These are phyloP conservation scores for Fusarium sp. DNA, from an alignment of 2,329 filamentous ascomycete species.

Conservation along the genomic window DNA sequence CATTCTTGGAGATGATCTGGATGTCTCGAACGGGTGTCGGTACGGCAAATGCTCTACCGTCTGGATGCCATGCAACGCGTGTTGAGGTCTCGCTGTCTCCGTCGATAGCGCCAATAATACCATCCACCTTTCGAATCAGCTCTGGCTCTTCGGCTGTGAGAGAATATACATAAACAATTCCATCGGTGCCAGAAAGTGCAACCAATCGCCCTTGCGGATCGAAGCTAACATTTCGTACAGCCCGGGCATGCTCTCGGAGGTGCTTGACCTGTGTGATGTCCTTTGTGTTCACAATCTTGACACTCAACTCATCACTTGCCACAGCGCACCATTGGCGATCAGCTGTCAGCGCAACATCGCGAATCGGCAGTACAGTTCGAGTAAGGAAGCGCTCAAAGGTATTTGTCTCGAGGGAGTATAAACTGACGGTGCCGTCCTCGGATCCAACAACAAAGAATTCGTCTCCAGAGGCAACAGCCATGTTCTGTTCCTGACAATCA, in stretches of 20 bases:
- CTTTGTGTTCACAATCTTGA: conserved; percentile 86
- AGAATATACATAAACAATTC: conserved; percentile 90
- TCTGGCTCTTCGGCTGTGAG: conserved; percentile 81
- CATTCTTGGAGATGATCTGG: conserved; percentile 85
- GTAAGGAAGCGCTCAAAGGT: conserved; percentile 83
- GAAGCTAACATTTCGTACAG: conserved; percentile 92
- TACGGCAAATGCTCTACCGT: conserved; percentile 89
- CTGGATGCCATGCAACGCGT: conserved; percentile 88
- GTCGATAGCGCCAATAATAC: conserved; percentile 82
- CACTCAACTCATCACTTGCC: conserved; percentile 93
- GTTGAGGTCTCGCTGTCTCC: conserved; percentile 78
- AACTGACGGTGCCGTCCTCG: conserved; percentile 95
- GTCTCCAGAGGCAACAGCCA: conserved; percentile 78
- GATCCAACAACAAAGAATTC: conserved; percentile 89
- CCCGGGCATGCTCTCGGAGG: conserved; percentile 83
- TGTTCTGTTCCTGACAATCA: conserved; percentile 87
- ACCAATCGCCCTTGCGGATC: conserved; percentile 81
- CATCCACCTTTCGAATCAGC: conserved; percentile 84
- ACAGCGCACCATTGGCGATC: conserved; percentile 91
- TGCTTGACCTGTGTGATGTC: conserved; percentile 81
- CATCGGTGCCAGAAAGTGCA: conserved; percentile 87
- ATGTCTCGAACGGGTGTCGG: conserved; percentile 85
- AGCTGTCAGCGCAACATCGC: conserved; percentile 84
- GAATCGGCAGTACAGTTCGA: conserved; percentile 84
- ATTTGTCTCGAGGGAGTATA: conserved; percentile 82